These are phyloP conservation scores for Fusarium sp. DNA, from an alignment of 2,329 filamentous ascomycete species.

Conservation along the genomic window DNA sequence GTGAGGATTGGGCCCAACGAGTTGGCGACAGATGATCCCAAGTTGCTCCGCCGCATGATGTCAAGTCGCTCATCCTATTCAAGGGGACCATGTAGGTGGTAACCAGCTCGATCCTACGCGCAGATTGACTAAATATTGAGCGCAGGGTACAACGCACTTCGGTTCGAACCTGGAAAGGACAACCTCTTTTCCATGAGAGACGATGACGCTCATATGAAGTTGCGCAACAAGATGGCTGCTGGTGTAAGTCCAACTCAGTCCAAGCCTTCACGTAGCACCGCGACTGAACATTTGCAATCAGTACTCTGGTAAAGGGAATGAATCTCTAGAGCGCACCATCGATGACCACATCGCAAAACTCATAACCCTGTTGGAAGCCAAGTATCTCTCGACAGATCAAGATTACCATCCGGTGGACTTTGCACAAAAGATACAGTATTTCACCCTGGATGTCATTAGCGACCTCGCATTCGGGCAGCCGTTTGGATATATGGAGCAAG, in stretches of 20 bases:
- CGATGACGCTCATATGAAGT: slow-evolving; percentile 60
- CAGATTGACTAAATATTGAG: background rate
- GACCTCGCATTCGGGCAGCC: slow-evolving; percentile 63
- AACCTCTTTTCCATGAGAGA: slow-evolving; percentile 67
- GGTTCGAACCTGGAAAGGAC: slow-evolving; percentile 63
- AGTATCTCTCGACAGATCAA: slow-evolving; percentile 57
- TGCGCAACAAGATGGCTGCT: slow-evolving; percentile 64
- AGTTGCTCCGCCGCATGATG: slow-evolving; percentile 53
- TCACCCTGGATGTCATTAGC: slow-evolving; percentile 68
- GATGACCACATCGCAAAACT: slow-evolving; percentile 62
- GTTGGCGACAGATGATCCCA: slow-evolving; percentile 5
- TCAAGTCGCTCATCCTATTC: slow-evolving; percentile 65
- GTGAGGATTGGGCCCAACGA: slow-evolving; percentile 26
- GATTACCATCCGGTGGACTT: slow-evolving; percentile 58
- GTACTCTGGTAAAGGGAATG: slow-evolving; percentile 70
- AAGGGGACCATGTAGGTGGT: slow-evolving; percentile 59
- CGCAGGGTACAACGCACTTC: slow-evolving; percentile 55
- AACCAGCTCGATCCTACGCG: accelerated
- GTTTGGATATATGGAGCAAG: slow-evolving; percentile 62
- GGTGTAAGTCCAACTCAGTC: slow-evolving; percentile 56
- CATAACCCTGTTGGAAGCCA: slow-evolving; percentile 58
- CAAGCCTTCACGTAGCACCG: background rate
- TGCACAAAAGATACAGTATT: slow-evolving; percentile 61
- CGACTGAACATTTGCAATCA: slow-evolving; percentile 33
- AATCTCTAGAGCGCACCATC: slow-evolving; percentile 62